Evolutionary conservation across 164 flowering plant genomes (phyloP).

Genomic region (Taxillus chinensis): DNA sequence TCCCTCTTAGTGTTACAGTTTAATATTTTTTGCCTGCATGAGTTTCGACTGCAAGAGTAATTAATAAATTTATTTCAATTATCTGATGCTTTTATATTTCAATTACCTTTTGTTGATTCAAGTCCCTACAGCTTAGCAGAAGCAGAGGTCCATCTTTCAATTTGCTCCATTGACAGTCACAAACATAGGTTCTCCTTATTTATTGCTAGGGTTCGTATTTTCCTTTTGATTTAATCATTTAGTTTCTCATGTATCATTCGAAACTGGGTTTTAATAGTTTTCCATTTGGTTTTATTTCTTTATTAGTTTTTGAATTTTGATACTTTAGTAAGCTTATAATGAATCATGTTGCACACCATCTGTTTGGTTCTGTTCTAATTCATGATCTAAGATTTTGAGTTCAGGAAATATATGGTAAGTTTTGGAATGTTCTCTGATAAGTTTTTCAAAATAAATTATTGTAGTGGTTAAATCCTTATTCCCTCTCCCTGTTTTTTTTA

Average conservation of each 20-base stretch:
- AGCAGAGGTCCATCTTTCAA: neutral
- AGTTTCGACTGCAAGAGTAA: too few relatives aligned
- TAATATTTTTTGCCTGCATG: too few relatives aligned
- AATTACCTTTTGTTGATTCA: neutral
- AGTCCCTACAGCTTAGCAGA: neutral
- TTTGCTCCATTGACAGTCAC: neutral
- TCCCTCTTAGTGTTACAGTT: too few relatives aligned
- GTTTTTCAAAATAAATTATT: too few relatives aligned
- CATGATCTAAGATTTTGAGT: too few relatives aligned
- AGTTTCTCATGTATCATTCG: neutral
- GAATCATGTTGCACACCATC: neutral
- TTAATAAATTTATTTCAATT: too few relatives aligned
- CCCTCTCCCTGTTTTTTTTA: neutral
- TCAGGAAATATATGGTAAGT: too few relatives aligned
- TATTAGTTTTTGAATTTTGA: neutral
- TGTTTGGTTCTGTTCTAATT: neutral
- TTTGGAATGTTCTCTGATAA: too few relatives aligned
- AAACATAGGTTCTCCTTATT: neutral
- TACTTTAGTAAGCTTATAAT: neutral
- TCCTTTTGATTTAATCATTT: neutral
- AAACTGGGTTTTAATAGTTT: neutral
- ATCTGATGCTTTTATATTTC: too few relatives aligned
- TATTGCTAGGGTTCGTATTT: too few relatives aligned
- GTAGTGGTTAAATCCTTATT: neutral
- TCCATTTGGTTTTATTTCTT: neutral